Base-by-base conservation (phyloP, 202 grass and related monocot genomes). In the Setaria italica region DNA sequence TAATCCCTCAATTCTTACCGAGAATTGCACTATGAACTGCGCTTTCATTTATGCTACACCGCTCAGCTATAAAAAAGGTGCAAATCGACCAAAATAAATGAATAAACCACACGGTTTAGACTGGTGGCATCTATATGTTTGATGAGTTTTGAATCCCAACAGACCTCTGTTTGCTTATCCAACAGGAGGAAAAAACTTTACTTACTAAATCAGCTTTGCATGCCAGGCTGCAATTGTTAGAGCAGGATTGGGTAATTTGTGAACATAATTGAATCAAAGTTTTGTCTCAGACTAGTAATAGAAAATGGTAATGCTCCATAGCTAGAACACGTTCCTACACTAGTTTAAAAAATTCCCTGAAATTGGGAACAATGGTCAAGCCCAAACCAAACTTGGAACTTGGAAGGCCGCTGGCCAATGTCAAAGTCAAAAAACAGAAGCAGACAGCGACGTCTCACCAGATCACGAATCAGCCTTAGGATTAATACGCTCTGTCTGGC, bases 361-460 rank as follows among this genome's bases (percentile, higher is more conserved):
- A 55, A 33, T 9, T 8, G 72, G 17, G 5, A 19, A 9, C 6
- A n/a, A 57, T 1, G 14, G 53, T 13, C 8, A 47, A 54, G 71
- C 33, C 59, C 62, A 67, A 33, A 25, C 25, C 25, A 25, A 25
- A 25, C 25, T 6, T 41, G 5, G 39, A 6, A 41, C 8, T 6
- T 47, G 37, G 35, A 68, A 54, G 21, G n/a, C 17, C 55, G 20
- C 65, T 12, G 16, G 8, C 30, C 58, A 10, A 32, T 60, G 57
- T 39, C 25, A 19, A 64, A 66, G 37, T 55, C 58, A 81, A 47
- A 63, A 25, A 37, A 17, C 37, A 79, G 50, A 39, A 70, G 8
- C 14, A 29, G 33, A 5, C 20, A 62, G 76, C 65, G 13, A 60
- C 56, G 14, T 72, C 55, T 86, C 66, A 79, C 67, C 56, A 20